A percentile compares a stretch with the other conserved stretches of the same genome.
Conservation (phyloP, 2,329 filamentous ascomycete species). For the Aureobasidium sp. region DNA sequence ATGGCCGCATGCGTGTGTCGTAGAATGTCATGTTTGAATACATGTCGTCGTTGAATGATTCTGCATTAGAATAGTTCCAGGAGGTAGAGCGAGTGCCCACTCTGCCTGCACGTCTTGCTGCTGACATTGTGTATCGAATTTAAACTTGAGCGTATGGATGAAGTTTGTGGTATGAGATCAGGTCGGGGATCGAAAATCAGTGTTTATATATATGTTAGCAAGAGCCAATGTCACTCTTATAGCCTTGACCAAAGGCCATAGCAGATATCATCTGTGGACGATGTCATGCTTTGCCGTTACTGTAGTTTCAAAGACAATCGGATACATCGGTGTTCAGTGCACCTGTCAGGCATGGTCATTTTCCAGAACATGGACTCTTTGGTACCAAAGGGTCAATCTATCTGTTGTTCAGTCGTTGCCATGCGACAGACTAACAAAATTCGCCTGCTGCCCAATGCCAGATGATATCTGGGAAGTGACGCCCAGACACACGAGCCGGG, state of each 20-base stretch:
- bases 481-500: not conserved
- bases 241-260: not conserved
- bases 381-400: not conserved
- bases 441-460: not conserved
- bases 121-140: not conserved
- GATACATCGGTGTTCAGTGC: not conserved
- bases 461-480: not conserved
- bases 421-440: not conserved
- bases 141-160: not conserved
- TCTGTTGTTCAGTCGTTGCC: not conserved
- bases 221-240: not conserved
- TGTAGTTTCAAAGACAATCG: not conserved
- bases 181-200: not conserved
- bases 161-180: not conserved
- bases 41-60: conserved; percentile 1
- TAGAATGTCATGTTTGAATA: conserved; percentile 3
- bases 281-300: conserved; percentile 3
- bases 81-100: not conserved
- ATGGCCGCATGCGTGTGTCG: not conserved
- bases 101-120: not conserved
- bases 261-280: not conserved
- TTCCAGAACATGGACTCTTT: not conserved
- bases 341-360: not conserved
- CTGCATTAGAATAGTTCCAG: conserved; percentile 11
- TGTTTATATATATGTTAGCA: not conserved